phyloP scores from a whole-genome alignment of 2,329 filamentous ascomycete genomes.

The Boeremia exigua region DNA sequence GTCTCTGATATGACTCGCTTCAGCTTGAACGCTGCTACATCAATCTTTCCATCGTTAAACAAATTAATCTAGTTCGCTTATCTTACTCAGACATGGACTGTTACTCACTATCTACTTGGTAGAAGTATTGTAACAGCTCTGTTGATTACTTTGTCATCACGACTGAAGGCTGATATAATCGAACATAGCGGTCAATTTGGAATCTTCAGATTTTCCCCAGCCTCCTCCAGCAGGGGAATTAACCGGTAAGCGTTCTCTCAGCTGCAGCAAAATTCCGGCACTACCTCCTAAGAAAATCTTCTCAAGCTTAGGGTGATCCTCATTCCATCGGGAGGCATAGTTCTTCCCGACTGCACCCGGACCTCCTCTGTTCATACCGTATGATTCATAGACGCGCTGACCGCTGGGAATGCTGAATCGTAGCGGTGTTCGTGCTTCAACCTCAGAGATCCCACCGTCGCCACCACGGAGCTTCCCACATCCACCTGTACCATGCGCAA shows the following conservation, averaged over 20 bases:
- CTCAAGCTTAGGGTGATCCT: constrained; percentile 29
- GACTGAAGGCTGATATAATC: too few relatives aligned
- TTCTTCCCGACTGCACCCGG: constrained; percentile 36
- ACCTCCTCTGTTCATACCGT: constrained; percentile 45
- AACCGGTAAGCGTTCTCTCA: constrained; percentile 37
- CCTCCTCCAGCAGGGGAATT: constrained; percentile 15
- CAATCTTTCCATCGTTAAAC: too few relatives aligned
- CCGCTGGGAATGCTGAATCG: constrained; percentile 49
- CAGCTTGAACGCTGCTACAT: too few relatives aligned
- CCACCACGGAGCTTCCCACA: constrained; percentile 42
- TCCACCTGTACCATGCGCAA: constrained; percentile 42
- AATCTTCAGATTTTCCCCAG: too few relatives aligned
- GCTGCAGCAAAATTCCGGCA: constrained; percentile 33
- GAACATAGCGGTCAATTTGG: too few relatives aligned
- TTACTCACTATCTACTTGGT: too few relatives aligned
- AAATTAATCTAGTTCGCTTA: too few relatives aligned
- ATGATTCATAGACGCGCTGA: constrained; percentile 44
- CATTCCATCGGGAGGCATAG: constrained; percentile 37
- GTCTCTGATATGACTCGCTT: too few relatives aligned
- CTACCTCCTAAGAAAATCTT: constrained; percentile 44
- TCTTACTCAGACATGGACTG: too few relatives aligned
- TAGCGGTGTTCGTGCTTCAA: constrained; percentile 42
- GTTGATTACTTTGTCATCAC: too few relatives aligned
- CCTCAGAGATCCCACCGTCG: constrained; percentile 32
- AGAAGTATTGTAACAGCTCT: too few relatives aligned